Evolutionary conservation across 1,284 basidiomycete genomes (phyloP), one percentile per base, ranked within the genome.

Genomic region (Fomitopsis palustris): DNA sequence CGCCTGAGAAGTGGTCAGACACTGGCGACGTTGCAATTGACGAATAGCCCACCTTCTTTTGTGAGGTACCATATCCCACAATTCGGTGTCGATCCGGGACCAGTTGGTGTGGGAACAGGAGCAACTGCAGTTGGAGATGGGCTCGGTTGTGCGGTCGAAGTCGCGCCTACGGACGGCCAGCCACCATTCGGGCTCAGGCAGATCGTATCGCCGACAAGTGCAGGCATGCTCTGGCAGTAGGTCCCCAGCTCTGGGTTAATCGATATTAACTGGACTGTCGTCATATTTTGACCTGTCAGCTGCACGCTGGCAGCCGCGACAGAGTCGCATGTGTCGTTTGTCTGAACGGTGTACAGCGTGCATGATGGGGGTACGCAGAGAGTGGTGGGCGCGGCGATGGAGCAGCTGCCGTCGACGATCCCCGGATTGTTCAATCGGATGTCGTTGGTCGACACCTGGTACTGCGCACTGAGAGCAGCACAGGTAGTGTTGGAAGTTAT

Each of bases 321-420:
- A 1, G 45, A 39, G 25, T 45, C 35, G 43, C 61, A 62, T 3
- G 61, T 62, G 21, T 60, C 61, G 43, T 49, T 51, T 16, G 55
- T 21, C 52, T 62, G 31, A 6, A 62, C 61, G 8, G 55, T 59
- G 37, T 62, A 59, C 9, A 60, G 53, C 2, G 55, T 35, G 29
- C 58, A 62, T 27, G 51, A 21, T 3, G 55, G 58, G 4, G 61
- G 52, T 10, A 57, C 33, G 37, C 61, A 62, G 7, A 54, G 38
- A 14, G 33, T 55, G 25, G 21, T 54, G 31, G n/a, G 38, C 51
- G 37, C 35, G 41, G 21, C 39, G 33, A 35, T 58, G 4, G 56
- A 52, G 45, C 60, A 61, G 38, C 39, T 49, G 39, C 51, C 55
- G 39, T 45, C 53, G 49, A 38, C 19, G 8, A 42, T 17, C 21